These are phyloP conservation scores for Xylaria sp. DNA, from an alignment of 2,329 filamentous ascomycete species.

Conservation along the genomic window DNA sequence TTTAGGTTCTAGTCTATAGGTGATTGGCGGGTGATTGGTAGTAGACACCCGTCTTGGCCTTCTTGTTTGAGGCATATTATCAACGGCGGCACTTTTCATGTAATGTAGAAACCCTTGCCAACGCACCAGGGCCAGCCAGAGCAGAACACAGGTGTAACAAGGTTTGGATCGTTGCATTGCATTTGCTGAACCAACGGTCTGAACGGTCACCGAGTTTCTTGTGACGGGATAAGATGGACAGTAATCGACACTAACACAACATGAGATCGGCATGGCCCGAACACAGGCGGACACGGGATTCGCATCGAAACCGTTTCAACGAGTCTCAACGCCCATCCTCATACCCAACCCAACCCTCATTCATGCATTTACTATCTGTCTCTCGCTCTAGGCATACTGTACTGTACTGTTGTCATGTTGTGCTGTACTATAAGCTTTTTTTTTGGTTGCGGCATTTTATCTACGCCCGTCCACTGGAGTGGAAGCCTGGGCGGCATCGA, in stretches of 20 bases:
- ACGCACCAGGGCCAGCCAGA: neutral
- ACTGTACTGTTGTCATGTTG: neutral
- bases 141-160: neutral
- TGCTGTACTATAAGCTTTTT: neutral
- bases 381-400: neutral
- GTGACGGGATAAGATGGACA: neutral
- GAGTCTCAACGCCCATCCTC: neutral
- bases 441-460: conserved; percentile 17
- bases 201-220: conserved; percentile 1
- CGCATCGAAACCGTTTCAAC: conserved; percentile 9
- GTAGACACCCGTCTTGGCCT: too few relatives aligned
- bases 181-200: conserved; percentile 5
- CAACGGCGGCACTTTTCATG: too few relatives aligned
- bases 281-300: neutral
- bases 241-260: neutral
- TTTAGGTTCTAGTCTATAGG: too few relatives aligned
- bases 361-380: neutral
- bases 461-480: neutral
- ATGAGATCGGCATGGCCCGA: neutral
- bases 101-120: neutral
- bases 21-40: neutral
- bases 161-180: conserved; percentile 7
- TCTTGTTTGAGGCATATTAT: too few relatives aligned
- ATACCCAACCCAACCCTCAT: neutral
- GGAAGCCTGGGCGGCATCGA: neutral